A percentile compares a stretch with the other conserved stretches of the same genome.
Conservation (phyloP, 306 rosid genomes). For the Rosa multiflora region DNA sequence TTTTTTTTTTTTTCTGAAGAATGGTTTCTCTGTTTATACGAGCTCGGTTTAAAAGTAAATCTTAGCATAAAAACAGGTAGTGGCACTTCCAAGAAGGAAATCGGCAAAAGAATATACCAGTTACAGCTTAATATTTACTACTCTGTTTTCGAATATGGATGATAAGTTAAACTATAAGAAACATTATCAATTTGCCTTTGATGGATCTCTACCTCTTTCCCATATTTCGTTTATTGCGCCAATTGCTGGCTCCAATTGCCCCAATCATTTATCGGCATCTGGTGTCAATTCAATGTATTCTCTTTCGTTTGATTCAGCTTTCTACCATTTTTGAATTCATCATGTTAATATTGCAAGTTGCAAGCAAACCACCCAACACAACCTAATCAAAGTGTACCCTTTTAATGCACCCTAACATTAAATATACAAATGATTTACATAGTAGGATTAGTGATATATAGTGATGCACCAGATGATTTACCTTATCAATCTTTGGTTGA, state of each 20-base stretch:
- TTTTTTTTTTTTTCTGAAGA: too few species aligned
- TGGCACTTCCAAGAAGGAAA: neutral
- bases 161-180: constrained; percentile 18
- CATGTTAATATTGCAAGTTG: neutral
- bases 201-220: constrained; percentile 7
- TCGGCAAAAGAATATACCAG: neutral
- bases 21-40: too few species aligned
- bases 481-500: neutral
- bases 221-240: constrained; percentile 16
- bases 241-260: neutral
- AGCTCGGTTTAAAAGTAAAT: too few species aligned
- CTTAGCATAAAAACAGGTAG: neutral
- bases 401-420: neutral
- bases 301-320: neutral
- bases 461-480: neutral
- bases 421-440: neutral
- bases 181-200: neutral
- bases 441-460: neutral
- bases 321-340: neutral
- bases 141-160: neutral
- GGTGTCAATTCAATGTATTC: constrained; percentile 11
- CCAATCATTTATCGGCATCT: neutral
- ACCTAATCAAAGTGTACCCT: neutral
- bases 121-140: neutral
- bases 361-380: neutral